Evolutionary conservation across 345 rosid species (phyloP).

Genomic region (Pistacia atlantica): DNA sequence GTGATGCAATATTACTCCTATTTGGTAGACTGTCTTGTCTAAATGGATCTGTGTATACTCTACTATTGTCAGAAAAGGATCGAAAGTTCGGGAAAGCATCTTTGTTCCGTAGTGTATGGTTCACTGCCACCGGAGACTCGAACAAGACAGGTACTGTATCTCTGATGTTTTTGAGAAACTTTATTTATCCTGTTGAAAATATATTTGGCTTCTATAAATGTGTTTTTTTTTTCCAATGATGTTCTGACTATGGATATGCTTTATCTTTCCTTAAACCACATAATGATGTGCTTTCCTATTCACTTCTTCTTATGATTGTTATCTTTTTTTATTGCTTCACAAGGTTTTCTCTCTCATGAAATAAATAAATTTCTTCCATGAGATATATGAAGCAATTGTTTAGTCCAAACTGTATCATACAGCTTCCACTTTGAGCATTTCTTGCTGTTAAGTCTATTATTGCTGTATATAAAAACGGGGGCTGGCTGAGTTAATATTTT

Average conservation of each 20-base stretch:
- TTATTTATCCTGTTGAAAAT: not conserved
- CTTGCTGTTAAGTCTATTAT: conserved; percentile 6
- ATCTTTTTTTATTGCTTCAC: not conserved
- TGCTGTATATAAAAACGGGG: not conserved
- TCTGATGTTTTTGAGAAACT: conserved; percentile 23
- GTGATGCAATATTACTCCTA: not conserved
- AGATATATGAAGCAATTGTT: not conserved
- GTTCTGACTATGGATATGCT: not conserved
- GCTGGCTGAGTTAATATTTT: conserved; percentile 18
- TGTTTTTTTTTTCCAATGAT: not conserved
- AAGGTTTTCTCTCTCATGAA: not conserved
- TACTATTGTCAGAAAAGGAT: conserved; percentile 51
- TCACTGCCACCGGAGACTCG: conserved; percentile 93
- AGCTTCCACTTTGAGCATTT: not conserved
- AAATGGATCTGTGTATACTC: conserved; percentile 6
- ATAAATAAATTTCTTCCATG: not conserved
- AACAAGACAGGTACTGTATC: conserved; percentile 76
- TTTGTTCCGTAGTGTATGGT: conserved; percentile 94
- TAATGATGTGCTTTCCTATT: not conserved
- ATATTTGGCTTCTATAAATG: not conserved
- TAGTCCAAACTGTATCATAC: not conserved
- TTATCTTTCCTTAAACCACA: not conserved
- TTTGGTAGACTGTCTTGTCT: conserved; percentile 19
- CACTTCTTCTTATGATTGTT: not conserved
- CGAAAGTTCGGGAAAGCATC: conserved; percentile 68